A percentile compares a stretch with the other conserved stretches of the same genome.
Evolutionary conservation across 495 filamentous ascomycete genomes (phyloP).

Genomic region (Annulohypoxylon stygium): DNA sequence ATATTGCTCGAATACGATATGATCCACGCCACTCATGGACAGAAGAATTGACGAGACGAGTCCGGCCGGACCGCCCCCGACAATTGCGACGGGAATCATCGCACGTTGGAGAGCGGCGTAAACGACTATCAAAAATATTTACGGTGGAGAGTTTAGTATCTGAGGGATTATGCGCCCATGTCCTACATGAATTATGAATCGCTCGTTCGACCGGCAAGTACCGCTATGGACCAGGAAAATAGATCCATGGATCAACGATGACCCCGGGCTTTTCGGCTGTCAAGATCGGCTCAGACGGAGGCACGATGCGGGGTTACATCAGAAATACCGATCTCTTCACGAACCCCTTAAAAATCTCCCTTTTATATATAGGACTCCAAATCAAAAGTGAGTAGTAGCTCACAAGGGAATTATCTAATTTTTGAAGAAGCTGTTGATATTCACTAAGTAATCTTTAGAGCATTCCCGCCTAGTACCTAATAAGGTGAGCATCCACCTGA

Average conservation of each 20-base stretch:
- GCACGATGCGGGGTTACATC: neutral
- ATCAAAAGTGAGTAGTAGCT: too few relatives aligned
- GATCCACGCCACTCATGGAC: conserved; percentile 1
- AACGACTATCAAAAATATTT: neutral
- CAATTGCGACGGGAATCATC: conserved; percentile 19
- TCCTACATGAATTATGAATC: neutral
- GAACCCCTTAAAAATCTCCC: neutral
- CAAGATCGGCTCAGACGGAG: neutral
- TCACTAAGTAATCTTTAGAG: neutral
- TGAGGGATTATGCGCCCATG: neutral
- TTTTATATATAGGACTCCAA: too few relatives aligned
- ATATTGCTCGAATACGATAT: conserved; percentile 15
- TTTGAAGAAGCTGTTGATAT: neutral
- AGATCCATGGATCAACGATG: neutral
- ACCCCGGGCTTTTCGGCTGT: conserved; percentile 2
- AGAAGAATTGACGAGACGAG: conserved; percentile 17
- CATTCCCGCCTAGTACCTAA: too few relatives aligned
- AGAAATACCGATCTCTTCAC: neutral
- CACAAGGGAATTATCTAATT: too few relatives aligned
- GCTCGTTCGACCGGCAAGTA: neutral
- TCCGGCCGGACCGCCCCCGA: conserved; percentile 10
- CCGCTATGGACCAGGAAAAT: neutral
- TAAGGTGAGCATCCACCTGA: neutral
- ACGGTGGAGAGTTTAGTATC: neutral
- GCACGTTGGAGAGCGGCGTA: neutral